Evolutionary conservation across 371 early-diverging fungal genomes (phyloP), one percentile per base, ranked within the genome.

Genomic region (Encephalitozoon hellem): DNA sequence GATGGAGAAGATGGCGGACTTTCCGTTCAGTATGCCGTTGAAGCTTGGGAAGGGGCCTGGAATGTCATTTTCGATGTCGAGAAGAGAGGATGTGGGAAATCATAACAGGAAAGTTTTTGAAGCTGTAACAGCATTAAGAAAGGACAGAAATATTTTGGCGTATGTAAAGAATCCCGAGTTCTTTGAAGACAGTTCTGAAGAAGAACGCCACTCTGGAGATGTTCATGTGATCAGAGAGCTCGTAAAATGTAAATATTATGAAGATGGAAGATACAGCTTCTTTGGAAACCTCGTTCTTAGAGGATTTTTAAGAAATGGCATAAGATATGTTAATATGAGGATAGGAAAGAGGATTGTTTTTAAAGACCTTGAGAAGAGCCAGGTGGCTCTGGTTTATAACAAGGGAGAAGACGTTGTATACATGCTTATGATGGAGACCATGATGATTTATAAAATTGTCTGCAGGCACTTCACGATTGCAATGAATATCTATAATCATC

Each of bases 141-240:
- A 59, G 21, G 59, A 59, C 34, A 30, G 21, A n/a, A 59, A 59
- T 59, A 38, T 28, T n/a, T 21, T 59, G 15, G 15, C 32, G 21
- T 59, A 59, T 34, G 32, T 59, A 15, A 59, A 59, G 34, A 59
- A 59, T 9, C 59, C 59, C 4, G 38, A 34, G 12, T 59, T 59
- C 38, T 59, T 59, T 59, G 59, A 59, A 34, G 59, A 59, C 12
- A 59, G 59, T 21, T 59, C 59, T 59, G 59, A 30, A 34, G 59
- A 59, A 5, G 59, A 59, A 12, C 15, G 9, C 1, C 18, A 34
- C 21, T 30, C 30, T 2, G 59, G 34, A 34, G 18, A 59, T 18
- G 34, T 4, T 8, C 18, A 25, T 15, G 12, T 32, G 34, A 34
- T 59, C 34, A 59, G 59, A 38, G 59, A 59, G 59, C 1, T 34